phyloP scores from a whole-genome alignment of 306 rosid species.

The Ormosia semicastrata region DNA sequence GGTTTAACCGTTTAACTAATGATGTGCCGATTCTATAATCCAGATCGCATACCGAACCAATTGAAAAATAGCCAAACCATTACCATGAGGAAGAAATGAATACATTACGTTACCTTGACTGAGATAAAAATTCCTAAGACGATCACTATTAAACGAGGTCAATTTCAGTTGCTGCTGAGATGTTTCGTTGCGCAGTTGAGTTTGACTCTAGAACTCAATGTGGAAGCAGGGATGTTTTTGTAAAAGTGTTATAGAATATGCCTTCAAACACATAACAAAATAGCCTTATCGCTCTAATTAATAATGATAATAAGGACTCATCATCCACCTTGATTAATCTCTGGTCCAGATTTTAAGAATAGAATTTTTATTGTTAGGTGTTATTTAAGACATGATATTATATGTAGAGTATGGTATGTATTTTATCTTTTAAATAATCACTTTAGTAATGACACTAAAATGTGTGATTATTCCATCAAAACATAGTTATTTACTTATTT shows the following conservation, averaged over 20 bases:
- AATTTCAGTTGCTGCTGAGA: constrained; percentile 3
- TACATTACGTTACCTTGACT: background rate
- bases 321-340: background rate
- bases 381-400: background rate
- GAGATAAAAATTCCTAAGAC: background rate
- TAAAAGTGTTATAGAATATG: no score
- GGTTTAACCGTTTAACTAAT: background rate
- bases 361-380: background rate
- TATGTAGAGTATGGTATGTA: background rate
- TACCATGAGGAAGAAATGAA: background rate
- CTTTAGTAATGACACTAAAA: no score
- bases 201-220: background rate
- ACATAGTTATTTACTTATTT: no score
- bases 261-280: no score
- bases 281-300: background rate
- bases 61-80: background rate
- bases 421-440: background rate
- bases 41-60: background rate
- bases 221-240: no score
- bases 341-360: background rate
- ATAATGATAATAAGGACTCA: background rate
- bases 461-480: no score
- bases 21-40: background rate
- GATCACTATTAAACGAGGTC: background rate
- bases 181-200: constrained; percentile 4